These are phyloP conservation scores for Metschnikowia cubensis DNA, from an alignment of 805 yeast species.

Conservation along the genomic window DNA sequence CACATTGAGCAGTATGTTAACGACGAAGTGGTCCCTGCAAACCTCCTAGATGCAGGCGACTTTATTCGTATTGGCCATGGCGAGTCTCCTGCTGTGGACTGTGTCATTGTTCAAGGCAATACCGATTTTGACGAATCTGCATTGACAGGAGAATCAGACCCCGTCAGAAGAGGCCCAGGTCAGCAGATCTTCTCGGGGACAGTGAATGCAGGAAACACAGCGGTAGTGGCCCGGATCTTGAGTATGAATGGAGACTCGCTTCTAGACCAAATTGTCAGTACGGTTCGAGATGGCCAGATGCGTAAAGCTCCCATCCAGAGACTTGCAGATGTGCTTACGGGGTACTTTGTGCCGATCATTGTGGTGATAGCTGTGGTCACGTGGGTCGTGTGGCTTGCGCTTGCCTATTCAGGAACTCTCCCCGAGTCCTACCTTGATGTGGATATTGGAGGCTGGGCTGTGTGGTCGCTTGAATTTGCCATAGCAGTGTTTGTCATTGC, in stretches of 20 bases:
- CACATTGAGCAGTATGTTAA: slow-evolving; percentile 15
- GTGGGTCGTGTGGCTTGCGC: slow-evolving; percentile 65
- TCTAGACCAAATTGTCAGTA: slow-evolving; percentile 63
- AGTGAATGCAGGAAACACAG: slow-evolving; percentile 53
- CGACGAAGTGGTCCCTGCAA: slow-evolving; percentile 36
- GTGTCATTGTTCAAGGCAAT: slow-evolving; percentile 45
- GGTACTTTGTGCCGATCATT: slow-evolving; percentile 70
- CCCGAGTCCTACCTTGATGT: slow-evolving; percentile 56
- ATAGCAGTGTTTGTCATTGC: slow-evolving; percentile 80
- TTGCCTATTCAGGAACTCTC: slow-evolving; percentile 51
- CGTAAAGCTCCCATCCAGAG: slow-evolving; percentile 71
- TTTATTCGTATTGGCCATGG: slow-evolving; percentile 47
- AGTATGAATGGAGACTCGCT: slow-evolving; percentile 62
- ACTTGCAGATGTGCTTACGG: slow-evolving; percentile 63
- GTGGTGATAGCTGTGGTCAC: slow-evolving; percentile 55
- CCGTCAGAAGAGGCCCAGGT: slow-evolving; percentile 54
- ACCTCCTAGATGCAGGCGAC: slow-evolving; percentile 51
- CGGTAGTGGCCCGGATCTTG: slow-evolving; percentile 52
- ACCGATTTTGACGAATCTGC: slow-evolving; percentile 59
- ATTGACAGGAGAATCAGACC: slow-evolving; percentile 57
- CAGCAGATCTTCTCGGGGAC: slow-evolving; percentile 75
- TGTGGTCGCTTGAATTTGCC: slow-evolving; percentile 75
- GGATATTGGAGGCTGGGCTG: slow-evolving; percentile 69
- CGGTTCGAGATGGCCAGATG: slow-evolving; percentile 71
- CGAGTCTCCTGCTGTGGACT: slow-evolving; percentile 58